Percentiles rank a stretch among this genome's conserved stretches.
Conservation (phyloP, 2,329 filamentous ascomycete species). For the Orbilia oligospora region DNA sequence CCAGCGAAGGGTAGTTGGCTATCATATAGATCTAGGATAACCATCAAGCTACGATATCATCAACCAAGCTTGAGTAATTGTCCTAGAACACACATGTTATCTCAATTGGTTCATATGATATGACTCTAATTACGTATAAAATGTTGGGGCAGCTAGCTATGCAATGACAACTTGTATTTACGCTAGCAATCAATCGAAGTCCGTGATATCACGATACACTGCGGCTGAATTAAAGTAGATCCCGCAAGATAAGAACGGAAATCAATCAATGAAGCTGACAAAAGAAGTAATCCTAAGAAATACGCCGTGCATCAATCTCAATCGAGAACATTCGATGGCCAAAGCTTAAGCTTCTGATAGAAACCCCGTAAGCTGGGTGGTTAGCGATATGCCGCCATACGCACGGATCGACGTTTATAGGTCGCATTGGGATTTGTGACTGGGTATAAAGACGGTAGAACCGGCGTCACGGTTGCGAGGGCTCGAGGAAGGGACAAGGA, state of each 20-base stretch:
- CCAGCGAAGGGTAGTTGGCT: no score
- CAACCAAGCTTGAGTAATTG: neutral
- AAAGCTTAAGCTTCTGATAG: slow-evolving; percentile 1
- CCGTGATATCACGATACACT: neutral
- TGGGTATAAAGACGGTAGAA: neutral
- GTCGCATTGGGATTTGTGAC: neutral
- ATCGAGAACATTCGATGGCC: neutral
- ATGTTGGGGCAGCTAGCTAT: neutral
- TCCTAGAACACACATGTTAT: neutral
- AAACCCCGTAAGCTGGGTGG: neutral
- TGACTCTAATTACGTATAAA: neutral
- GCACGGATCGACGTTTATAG: neutral
- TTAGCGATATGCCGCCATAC: neutral
- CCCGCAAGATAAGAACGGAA: neutral
- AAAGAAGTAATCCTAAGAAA: neutral
- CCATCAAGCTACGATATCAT: no score
- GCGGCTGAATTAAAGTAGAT: neutral
- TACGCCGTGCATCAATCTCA: neutral
- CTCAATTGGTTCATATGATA: neutral
- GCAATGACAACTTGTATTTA: neutral
- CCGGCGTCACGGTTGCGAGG: neutral
- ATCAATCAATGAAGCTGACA: neutral
- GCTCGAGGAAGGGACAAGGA: neutral
- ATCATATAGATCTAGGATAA: no score
- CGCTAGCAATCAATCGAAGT: neutral